Conservation (phyloP, 371 early-diverging fungal species). For the Rhizomucor pusillus region DNA sequence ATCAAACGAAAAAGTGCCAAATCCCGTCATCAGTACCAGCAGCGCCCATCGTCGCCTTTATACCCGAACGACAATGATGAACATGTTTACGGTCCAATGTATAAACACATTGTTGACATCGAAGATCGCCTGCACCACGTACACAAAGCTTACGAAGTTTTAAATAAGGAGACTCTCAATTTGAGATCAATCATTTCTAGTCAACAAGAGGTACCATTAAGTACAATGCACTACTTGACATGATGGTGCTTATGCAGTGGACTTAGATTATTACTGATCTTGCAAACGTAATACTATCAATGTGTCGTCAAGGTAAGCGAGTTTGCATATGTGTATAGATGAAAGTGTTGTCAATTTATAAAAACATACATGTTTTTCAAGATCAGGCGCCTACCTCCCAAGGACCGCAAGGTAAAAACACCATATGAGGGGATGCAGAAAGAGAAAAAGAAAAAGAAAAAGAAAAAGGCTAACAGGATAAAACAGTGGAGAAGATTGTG, state of each 20-base stretch:
- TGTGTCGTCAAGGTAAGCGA: constrained; percentile 4
- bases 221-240: too few species aligned
- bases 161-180: constrained; percentile 7
- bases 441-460: too few species aligned
- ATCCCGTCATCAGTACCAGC: constrained; percentile 24
- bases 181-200: constrained; percentile 5
- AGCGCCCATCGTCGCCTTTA: not conserved
- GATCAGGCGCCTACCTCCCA: too few species aligned
- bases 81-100: constrained; percentile 13
- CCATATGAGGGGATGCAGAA: too few species aligned
- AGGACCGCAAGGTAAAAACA: too few species aligned
- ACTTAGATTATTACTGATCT: not conserved
- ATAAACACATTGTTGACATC: constrained; percentile 12
- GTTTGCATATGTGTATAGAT: too few species aligned
- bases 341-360: too few species aligned
- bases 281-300: constrained; percentile 2
- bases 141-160: constrained; percentile 14
- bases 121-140: constrained; percentile 16
- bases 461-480: too few species aligned
- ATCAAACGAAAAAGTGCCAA: constrained; percentile 66
- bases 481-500: too few species aligned
- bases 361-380: too few species aligned
- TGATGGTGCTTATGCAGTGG: too few species aligned
- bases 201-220: constrained; percentile 14
- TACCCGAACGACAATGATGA: constrained; percentile 4